Percentiles rank a stretch among this genome's conserved stretches.
phyloP scores from a whole-genome alignment of 306 rosid species.

The Herpetospermum pedunculosum region DNA sequence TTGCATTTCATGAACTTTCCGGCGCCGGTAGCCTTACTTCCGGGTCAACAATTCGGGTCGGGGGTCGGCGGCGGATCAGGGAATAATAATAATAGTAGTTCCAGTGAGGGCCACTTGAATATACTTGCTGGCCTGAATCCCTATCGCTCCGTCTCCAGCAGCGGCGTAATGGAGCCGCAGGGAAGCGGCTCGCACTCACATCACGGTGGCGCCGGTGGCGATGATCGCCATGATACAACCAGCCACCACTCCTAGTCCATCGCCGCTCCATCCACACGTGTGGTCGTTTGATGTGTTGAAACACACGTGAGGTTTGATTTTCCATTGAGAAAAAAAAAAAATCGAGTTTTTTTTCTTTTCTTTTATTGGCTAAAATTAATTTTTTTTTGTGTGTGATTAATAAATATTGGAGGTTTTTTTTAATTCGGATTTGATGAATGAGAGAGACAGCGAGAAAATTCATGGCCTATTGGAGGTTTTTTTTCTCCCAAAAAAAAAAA shows the following conservation, averaged over 20 bases:
- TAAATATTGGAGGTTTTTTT: constrained; percentile 9
- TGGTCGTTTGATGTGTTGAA: constrained; percentile 45
- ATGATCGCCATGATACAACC: constrained; percentile 45
- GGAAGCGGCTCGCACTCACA: constrained; percentile 67
- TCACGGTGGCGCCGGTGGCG: constrained; percentile 23
- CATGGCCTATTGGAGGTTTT: too few species aligned
- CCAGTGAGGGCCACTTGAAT: constrained; percentile 48
- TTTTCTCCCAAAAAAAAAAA: too few species aligned
- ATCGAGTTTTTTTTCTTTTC: constrained; percentile 14
- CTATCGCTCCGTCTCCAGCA: constrained; percentile 33
- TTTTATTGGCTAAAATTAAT: constrained; percentile 19
- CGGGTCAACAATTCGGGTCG: constrained; percentile 50
- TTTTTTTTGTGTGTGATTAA: constrained; percentile 42
- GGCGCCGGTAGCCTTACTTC: constrained; percentile 52
- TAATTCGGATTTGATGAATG: constrained; percentile 1
- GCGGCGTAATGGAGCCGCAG: constrained; percentile 40
- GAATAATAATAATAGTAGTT: constrained; percentile 8
- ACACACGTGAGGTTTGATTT: constrained; percentile 87
- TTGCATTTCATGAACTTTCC: constrained; percentile 93
- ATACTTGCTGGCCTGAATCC: constrained; percentile 66
- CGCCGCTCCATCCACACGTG: constrained; percentile 30
- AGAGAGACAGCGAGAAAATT: background rate
- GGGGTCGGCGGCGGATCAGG: constrained; percentile 12
- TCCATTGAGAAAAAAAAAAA: constrained; percentile 26
- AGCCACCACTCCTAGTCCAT: constrained; percentile 49